Percentiles rank a stretch among this genome's conserved stretches.
phyloP scores from a whole-genome alignment of 202 grass and related monocot species.

The Setaria viridis region DNA sequence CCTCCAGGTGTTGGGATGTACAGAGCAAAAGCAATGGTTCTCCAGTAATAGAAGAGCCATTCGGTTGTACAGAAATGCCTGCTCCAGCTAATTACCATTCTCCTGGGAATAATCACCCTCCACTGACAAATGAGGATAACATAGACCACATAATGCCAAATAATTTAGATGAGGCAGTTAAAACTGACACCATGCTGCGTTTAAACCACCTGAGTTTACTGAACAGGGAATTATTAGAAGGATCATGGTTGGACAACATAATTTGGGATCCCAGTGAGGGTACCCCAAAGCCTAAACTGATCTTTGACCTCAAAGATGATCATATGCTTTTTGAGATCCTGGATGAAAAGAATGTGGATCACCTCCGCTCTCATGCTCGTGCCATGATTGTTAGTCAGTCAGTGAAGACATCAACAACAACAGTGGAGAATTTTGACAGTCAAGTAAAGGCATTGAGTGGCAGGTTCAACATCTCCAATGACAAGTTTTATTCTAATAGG shows the following conservation, averaged over 20 bases:
- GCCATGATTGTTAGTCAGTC: constrained; percentile 81
- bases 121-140: constrained; percentile 49
- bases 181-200: constrained; percentile 51
- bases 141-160: constrained; percentile 39
- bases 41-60: constrained; percentile 42
- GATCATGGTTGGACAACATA: constrained; percentile 88
- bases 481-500: constrained; percentile 94
- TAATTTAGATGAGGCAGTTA: constrained; percentile 54
- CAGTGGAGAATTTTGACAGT: constrained; percentile 60
- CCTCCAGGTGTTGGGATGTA: constrained; percentile 35
- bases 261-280: constrained; percentile 79
- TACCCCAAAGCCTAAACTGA: constrained; percentile 81
- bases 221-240: constrained; percentile 84
- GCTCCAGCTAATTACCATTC: constrained; percentile 52
- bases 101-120: constrained; percentile 39
- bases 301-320: constrained; percentile 93
- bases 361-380: constrained; percentile 85
- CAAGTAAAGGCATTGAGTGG: constrained; percentile 58
- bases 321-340: constrained; percentile 98
- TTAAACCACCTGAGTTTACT: constrained; percentile 75
- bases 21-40: constrained; percentile 46
- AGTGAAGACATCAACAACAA: constrained; percentile 52
- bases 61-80: constrained; percentile 57
- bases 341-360: constrained; percentile 79
- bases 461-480: constrained; percentile 93